phyloP scores from a whole-genome alignment of 176 grass and related monocot species.

The Pharus latifolius region DNA sequence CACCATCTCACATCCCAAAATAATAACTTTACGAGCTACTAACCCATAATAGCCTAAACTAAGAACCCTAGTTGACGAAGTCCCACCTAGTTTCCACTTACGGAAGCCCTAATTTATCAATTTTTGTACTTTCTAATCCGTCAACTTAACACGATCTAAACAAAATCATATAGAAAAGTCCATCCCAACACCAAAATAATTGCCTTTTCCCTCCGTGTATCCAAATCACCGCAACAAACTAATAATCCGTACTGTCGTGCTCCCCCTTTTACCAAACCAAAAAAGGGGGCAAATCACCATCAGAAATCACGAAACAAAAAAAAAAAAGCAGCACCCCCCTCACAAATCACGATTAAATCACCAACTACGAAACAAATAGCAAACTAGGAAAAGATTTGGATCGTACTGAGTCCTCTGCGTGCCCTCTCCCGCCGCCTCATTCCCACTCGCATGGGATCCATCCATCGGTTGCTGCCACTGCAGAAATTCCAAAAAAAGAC shows the following conservation, averaged over 20 bases:
- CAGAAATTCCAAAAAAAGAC: neutral
- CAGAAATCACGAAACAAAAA: neutral
- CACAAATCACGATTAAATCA: neutral
- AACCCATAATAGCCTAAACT: neutral
- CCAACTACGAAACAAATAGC: neutral
- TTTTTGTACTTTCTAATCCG: no score
- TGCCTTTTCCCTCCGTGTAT: neutral
- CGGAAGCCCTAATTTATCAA: neutral
- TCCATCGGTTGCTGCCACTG: conserved; percentile 14
- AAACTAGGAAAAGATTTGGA: neutral
- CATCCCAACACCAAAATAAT: neutral
- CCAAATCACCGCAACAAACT: neutral
- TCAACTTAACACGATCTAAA: neutral
- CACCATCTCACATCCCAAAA: neutral
- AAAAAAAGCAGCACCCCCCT: neutral
- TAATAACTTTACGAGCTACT: neutral
- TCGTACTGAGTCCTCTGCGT: conserved; percentile 37
- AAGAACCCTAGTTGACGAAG: neutral
- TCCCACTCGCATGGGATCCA: conserved; percentile 15
- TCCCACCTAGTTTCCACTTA: neutral
- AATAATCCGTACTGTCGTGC: neutral
- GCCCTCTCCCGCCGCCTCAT: neutral
- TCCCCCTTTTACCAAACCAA: neutral
- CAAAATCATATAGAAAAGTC: neutral
- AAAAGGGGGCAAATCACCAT: neutral